Conservation (phyloP, 2,329 filamentous ascomycete genomes). For the Knufia fluminis region DNA sequence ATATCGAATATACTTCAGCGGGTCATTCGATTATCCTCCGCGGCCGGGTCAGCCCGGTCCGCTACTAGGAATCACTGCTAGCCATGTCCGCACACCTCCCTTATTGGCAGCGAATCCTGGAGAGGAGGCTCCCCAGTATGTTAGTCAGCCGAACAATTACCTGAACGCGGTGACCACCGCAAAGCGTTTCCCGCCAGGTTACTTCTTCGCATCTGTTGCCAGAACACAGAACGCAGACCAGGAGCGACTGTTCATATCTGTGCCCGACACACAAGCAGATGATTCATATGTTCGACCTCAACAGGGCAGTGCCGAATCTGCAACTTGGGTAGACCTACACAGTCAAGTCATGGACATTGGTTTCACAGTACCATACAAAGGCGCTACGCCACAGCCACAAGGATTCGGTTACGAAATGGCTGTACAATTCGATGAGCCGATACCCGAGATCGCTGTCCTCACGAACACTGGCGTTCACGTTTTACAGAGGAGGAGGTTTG, state of each 20-base stretch:
- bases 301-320: slow-evolving; percentile 65
- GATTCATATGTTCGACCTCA: slow-evolving; percentile 31
- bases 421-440: slow-evolving; percentile 80
- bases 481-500: slow-evolving; percentile 70
- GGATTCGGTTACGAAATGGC: slow-evolving; percentile 94
- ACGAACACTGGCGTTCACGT: slow-evolving; percentile 87
- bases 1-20: slow-evolving; percentile 84
- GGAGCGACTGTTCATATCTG: slow-evolving; percentile 71
- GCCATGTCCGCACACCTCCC: slow-evolving; percentile 91
- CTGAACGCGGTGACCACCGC: slow-evolving; percentile 34
- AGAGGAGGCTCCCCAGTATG: slow-evolving; percentile 32
- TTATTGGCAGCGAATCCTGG: slow-evolving; percentile 24
- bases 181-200: slow-evolving; percentile 67
- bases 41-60: slow-evolving; percentile 46
- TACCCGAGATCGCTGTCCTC: slow-evolving; percentile 78
- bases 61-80: slow-evolving; percentile 94
- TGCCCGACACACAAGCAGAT: slow-evolving; percentile 61
- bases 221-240: slow-evolving; percentile 50
- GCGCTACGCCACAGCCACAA: slow-evolving; percentile 55
- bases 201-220: slow-evolving; percentile 76
- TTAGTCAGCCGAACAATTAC: slow-evolving; percentile 41
- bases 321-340: slow-evolving; percentile 67
- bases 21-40: slow-evolving; percentile 53
- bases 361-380: slow-evolving; percentile 62
- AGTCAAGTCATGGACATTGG: slow-evolving; percentile 71